Evolutionary conservation across 2,329 filamentous ascomycete species (phyloP).

Genomic region (Pseudogymnoascus sp.): DNA sequence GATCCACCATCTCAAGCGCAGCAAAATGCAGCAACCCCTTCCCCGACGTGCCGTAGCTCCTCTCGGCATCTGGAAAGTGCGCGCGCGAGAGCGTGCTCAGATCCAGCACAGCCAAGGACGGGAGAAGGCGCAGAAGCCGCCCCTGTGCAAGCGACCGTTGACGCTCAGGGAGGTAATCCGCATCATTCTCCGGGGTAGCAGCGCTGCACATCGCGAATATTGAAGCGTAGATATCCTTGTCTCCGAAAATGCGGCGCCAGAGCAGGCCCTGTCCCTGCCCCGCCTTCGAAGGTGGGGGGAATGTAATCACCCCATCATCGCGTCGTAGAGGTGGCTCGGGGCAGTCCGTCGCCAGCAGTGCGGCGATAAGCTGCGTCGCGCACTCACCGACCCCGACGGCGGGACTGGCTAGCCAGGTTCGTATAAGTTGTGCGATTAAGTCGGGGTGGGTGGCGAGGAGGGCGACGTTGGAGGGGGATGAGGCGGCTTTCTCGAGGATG

Average conservation of each 20-base stretch:
- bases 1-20: slow-evolving; percentile 27
- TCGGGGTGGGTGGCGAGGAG: slow-evolving; percentile 44
- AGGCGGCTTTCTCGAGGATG: slow-evolving; percentile 49
- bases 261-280: slow-evolving; percentile 41
- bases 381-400: slow-evolving; percentile 50
- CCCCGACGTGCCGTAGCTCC: slow-evolving; percentile 17
- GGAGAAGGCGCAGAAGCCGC: slow-evolving; percentile 27
- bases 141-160: slow-evolving; percentile 30
- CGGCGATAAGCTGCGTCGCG: slow-evolving; percentile 43
- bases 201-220: slow-evolving; percentile 35
- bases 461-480: slow-evolving; percentile 40
- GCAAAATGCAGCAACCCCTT: slow-evolving; percentile 28
- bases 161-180: slow-evolving; percentile 23
- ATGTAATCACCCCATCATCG: slow-evolving; percentile 20
- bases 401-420: slow-evolving; percentile 46
- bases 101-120: slow-evolving; percentile 25
- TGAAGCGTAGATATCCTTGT: slow-evolving; percentile 38
- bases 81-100: slow-evolving; percentile 22
- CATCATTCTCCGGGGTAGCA: slow-evolving; percentile 17
- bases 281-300: slow-evolving; percentile 26
- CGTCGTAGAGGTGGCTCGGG: slow-evolving; percentile 22
- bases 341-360: slow-evolving; percentile 50
- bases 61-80: slow-evolving; percentile 25
- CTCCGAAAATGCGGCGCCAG: slow-evolving; percentile 47
- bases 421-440: slow-evolving; percentile 42